Base-by-base conservation (phyloP, 129 eudicot genomes). In the Mikania micrantha region DNA sequence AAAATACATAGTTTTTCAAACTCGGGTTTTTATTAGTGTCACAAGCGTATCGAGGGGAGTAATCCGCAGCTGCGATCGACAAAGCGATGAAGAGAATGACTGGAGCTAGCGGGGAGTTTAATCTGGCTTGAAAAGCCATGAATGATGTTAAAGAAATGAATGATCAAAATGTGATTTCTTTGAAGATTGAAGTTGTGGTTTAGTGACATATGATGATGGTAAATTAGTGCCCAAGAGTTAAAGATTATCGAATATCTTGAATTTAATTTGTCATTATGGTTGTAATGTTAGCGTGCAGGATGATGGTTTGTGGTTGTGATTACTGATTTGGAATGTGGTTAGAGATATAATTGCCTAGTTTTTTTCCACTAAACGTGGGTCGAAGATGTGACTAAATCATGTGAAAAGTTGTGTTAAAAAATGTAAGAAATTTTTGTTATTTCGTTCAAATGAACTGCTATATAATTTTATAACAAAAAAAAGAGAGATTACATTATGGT, bases 41-140 rank as follows among this genome's bases (percentile, higher is more conserved):
- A 12, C 87, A 83, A 4, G 87, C 87, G 20, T 75, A 78, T 24
- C 36, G 42, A n/a, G 75, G 64, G 2, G 80, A 13, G 48, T 74
- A 59, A 67, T 47, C 64, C 1, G 58, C 5, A 10, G 27, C 52
- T 7, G 17, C 39, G 11, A 25, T 67, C 2, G 32, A 75, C 3
- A 50, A 25, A 20, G n/a, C 27, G n/a, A 75, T 24, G 53, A 67
- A 68, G 22, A 67, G 36, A 25, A 60, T 47, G 63, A 16, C 7
- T 4, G 59, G 45, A 5, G 27, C 3, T 40, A 58, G 44, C 3
- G 74, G 42, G 35, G 27, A 10, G 19, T 24, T 28, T 68, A 39
- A 27, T 35, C 10, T 58, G 5, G 58, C 48, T 38, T 11, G 74
- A 67, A 39, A 35, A 5, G 70, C 74, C 80, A 75, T 75, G 47